Evolutionary conservation across 495 filamentous ascomycete species (phyloP).

Genomic region (Penicillium paradoxum): DNA sequence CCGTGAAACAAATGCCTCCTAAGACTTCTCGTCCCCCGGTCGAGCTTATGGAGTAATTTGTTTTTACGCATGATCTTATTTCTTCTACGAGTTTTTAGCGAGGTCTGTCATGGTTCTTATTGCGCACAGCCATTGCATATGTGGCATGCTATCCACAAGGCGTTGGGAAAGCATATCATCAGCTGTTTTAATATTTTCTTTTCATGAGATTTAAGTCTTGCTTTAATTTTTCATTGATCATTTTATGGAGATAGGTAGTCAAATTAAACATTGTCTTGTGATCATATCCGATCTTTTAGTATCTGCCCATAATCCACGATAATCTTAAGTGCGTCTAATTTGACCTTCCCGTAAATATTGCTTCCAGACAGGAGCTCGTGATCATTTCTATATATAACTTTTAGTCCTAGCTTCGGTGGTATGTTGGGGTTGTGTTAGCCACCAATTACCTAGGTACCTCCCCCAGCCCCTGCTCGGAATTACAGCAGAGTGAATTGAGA

Average conservation of each 20-base stretch:
- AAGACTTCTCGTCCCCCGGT: conserved; percentile 85
- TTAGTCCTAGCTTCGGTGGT: too few relatives aligned
- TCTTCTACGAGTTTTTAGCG: conserved; percentile 13
- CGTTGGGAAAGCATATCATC: conserved; percentile 4
- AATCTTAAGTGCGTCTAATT: not conserved
- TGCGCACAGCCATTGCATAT: conserved; percentile 11
- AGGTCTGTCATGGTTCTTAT: conserved; percentile 11
- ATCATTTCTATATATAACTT: too few relatives aligned
- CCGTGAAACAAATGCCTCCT: conserved; percentile 52
- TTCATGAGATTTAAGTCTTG: not conserved
- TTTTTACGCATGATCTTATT: not conserved
- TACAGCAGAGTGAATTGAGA: too few relatives aligned
- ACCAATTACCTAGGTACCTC: too few relatives aligned
- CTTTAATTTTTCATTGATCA: not conserved
- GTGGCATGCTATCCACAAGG: not conserved
- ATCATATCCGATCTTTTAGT: not conserved
- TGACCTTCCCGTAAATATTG: not conserved
- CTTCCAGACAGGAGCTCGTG: not conserved
- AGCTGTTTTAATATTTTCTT: not conserved
- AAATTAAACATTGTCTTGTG: not conserved
- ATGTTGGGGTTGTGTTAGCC: too few relatives aligned
- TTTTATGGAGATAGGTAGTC: not conserved
- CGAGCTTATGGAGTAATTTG: conserved; percentile 67
- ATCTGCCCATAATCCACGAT: not conserved
- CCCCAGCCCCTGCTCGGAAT: too few relatives aligned